Conservation (phyloP, 768 basidiomycete species). For the Trametes meyenii region DNA sequence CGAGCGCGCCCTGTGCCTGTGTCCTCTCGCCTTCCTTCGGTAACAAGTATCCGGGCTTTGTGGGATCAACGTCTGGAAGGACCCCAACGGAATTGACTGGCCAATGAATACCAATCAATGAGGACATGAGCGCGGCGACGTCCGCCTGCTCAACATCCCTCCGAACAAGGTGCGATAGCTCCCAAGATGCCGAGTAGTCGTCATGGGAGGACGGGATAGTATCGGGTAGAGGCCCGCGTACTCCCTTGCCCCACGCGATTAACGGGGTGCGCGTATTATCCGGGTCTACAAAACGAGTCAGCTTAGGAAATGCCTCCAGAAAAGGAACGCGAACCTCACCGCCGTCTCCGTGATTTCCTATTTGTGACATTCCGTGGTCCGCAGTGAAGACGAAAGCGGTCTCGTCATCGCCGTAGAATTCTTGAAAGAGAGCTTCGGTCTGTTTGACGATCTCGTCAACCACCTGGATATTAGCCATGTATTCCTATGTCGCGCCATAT, state of each 20-base stretch:
- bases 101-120: conserved; percentile 71
- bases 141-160: conserved; percentile 86
- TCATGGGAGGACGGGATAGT: conserved; percentile 62
- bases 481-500: conserved; percentile 54
- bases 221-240: conserved; percentile 69
- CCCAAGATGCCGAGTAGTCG: conserved; percentile 67
- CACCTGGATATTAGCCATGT: conserved; percentile 81
- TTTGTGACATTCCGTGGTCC: conserved; percentile 88
- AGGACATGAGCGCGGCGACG: conserved; percentile 75
- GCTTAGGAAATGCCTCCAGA: conserved; percentile 1
- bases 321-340: conserved; percentile 38
- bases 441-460: conserved; percentile 75
- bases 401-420: conserved; percentile 69
- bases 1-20: conserved; percentile 56
- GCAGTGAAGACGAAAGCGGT: conserved; percentile 83
- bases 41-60: conserved; percentile 58
- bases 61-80: conserved; percentile 72
- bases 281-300: conserved; percentile 54
- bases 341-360: conserved; percentile 90
- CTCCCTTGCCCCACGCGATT: conserved; percentile 79
- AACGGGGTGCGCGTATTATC: conserved; percentile 88
- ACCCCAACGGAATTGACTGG: conserved; percentile 85
- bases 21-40: conserved; percentile 48
- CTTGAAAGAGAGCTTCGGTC: conserved; percentile 60
- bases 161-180: conserved; percentile 56